Percentiles rank a stretch among this genome's conserved stretches.
Conservation (phyloP, 305 asterid species). For the Solanum hybrid region DNA sequence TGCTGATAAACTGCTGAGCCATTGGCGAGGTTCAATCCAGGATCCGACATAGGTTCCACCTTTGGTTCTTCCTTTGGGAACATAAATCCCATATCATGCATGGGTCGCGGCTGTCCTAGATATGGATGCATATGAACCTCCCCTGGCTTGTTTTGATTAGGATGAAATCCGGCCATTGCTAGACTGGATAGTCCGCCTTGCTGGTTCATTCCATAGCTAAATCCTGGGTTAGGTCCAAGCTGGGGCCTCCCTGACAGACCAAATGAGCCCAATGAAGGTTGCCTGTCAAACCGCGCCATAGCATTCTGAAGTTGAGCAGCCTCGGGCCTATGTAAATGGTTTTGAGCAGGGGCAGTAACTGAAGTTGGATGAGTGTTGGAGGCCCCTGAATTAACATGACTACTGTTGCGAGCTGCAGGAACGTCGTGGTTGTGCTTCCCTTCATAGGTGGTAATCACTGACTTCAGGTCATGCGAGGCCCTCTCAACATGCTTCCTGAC, state of each 20-base stretch:
- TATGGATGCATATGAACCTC: slow-evolving; percentile 21
- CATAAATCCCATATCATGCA: slow-evolving; percentile 33
- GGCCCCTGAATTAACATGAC: slow-evolving; percentile 31
- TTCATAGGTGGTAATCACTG: slow-evolving; percentile 83
- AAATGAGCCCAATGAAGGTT: slow-evolving; percentile 30
- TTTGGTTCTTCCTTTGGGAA: slow-evolving; percentile 55
- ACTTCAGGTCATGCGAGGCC: slow-evolving; percentile 75
- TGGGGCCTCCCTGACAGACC: slow-evolving; percentile 37
- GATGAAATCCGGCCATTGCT: slow-evolving; percentile 34
- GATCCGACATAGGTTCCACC: slow-evolving; percentile 43
- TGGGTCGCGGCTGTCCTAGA: slow-evolving; percentile 29
- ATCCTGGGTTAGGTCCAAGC: slow-evolving; percentile 36
- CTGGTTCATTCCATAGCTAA: slow-evolving; percentile 47
- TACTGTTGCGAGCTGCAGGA: slow-evolving; percentile 68
- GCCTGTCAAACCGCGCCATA: slow-evolving; percentile 38
- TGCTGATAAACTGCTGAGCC: slow-evolving; percentile 54
- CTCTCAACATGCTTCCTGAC: slow-evolving; percentile 91
- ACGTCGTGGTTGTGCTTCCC: slow-evolving; percentile 95
- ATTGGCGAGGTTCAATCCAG: slow-evolving; percentile 31
- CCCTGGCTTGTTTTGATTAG: slow-evolving; percentile 30
- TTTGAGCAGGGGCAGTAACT: slow-evolving; percentile 17
- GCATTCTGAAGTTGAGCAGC: slow-evolving; percentile 41
- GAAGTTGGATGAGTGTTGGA: slow-evolving; percentile 18
- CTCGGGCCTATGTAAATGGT: slow-evolving; percentile 46
- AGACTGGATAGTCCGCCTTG: slow-evolving; percentile 27